phyloP scores from a whole-genome alignment of 345 rosid species.

The Salix purpurea region DNA sequence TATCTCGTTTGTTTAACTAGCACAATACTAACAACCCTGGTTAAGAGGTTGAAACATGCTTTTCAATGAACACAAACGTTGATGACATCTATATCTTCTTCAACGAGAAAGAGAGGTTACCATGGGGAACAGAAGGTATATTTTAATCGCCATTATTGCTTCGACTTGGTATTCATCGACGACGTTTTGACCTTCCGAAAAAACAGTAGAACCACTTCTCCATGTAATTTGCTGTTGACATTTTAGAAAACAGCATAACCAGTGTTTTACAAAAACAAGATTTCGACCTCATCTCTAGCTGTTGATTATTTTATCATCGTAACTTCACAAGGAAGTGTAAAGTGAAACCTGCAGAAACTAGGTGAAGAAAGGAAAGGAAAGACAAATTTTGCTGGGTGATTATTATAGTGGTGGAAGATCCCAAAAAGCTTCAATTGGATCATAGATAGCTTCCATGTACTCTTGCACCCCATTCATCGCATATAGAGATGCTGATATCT shows the following conservation, averaged over 20 bases:
- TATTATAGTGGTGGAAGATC: conserved; percentile 67
- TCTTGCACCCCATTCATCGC: conserved; percentile 71
- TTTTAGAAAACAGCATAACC: neutral
- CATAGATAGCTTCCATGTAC: conserved; percentile 47
- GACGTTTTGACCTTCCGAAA: neutral
- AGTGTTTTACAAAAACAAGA: neutral
- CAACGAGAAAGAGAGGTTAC: neutral
- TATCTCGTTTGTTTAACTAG: too few relatives aligned
- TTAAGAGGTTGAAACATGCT: conserved; percentile 6
- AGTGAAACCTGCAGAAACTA: neutral
- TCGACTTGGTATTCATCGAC: conserved; percentile 5
- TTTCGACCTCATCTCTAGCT: neutral
- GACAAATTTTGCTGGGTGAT: conserved; percentile 1
- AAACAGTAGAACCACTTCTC: neutral
- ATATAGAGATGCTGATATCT: conserved; percentile 58
- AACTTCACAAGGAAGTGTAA: neutral
- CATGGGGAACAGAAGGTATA: neutral
- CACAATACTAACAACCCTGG: too few relatives aligned
- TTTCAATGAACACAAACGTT: conserved; percentile 2
- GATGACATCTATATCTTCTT: neutral
- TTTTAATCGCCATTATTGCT: conserved; percentile 15
- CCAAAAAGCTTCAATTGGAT: conserved; percentile 56
- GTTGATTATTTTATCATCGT: neutral
- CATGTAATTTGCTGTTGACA: conserved; percentile 2
- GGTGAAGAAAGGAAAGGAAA: neutral